Base-by-base conservation (phyloP, 805 yeast genomes). In the Cyberlindnera euphorbiae region DNA sequence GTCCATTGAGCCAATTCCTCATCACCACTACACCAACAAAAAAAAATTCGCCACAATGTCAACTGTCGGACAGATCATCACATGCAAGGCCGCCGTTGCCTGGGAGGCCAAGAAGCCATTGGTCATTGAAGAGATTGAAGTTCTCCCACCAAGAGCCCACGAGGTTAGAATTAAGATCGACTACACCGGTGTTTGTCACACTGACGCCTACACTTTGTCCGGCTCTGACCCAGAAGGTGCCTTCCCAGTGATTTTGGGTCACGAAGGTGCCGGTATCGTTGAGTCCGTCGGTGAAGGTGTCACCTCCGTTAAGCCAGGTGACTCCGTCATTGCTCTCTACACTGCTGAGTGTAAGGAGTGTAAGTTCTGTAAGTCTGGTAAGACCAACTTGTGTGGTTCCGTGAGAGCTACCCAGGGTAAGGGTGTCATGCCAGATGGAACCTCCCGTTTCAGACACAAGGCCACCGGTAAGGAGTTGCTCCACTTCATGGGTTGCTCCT, bases 341-440 rank as follows among this genome's bases (percentile, higher is more conserved):
- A 93, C 97, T 25, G 96, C 98, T 35, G 98, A 94, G 65, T 93
- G 99, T 69, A 69, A 72, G 47, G 84, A 88, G 63, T 93, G 99
- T 71, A 88, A 89, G 63, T 86, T 89, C 74, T 93, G 99, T 70
- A 74, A 69, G 60, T 77, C 89, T 43, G 96, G 96, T 45, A 93
- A 94, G 75, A 90, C 98, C 58, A 93, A 93, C 69, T 74, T 93
- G 60, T 93, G 99, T 72, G 86, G 93, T 45, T 74, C 94, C 53
- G 90, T 93, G 51, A 81, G 98, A 67, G 95, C 86, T 37, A 94
- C 99, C 39, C 99, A 93, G 63, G 97, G 98, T 60, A 82, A 85
- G 58, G 99, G 98, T 62, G 82, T 90, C 41, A 84, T 93, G 96
- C 98, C 98, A 45, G 98, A 93, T 60, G 98, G 97, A 15, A 90